phyloP scores from a whole-genome alignment of 345 rosid genomes.

The Populus euphratica region DNA sequence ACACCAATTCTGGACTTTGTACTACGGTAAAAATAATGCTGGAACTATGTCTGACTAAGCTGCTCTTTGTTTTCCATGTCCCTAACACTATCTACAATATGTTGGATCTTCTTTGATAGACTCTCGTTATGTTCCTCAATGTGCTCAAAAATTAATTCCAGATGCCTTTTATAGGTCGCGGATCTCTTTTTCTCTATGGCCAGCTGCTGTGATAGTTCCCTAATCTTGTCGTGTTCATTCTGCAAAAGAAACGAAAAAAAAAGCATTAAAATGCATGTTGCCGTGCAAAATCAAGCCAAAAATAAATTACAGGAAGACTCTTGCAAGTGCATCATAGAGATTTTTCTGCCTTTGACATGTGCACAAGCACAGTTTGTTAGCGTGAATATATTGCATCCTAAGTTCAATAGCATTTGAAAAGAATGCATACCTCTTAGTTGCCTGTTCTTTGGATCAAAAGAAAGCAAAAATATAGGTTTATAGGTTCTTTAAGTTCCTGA shows the following conservation, averaged over 20 bases:
- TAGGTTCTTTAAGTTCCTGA: background rate
- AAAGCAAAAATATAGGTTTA: background rate
- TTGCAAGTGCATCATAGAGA: background rate
- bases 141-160: conserved; percentile 83
- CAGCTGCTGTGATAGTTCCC: conserved; percentile 91
- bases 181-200: conserved; percentile 85
- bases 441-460: background rate
- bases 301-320: background rate
- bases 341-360: background rate
- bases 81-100: conserved; percentile 70
- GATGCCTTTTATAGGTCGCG: conserved; percentile 83
- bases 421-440: background rate
- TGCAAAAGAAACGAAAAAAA: conserved; percentile 18
- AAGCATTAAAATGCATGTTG: background rate
- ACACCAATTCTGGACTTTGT: conserved; percentile 1
- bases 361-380: background rate
- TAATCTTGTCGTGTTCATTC: conserved; percentile 91
- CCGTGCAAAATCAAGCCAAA: background rate
- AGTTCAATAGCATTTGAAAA: background rate
- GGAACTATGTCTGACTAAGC: conserved; percentile 44
- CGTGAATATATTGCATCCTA: background rate
- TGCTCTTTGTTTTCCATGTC: conserved; percentile 63
- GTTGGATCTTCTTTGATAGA: conserved; percentile 77
- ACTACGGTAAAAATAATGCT: conserved; percentile 8
- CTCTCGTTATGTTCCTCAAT: conserved; percentile 84